Percentiles rank a stretch among this genome's conserved stretches.
phyloP scores from a whole-genome alignment of 306 rosid genomes.

The Quercus cerris region DNA sequence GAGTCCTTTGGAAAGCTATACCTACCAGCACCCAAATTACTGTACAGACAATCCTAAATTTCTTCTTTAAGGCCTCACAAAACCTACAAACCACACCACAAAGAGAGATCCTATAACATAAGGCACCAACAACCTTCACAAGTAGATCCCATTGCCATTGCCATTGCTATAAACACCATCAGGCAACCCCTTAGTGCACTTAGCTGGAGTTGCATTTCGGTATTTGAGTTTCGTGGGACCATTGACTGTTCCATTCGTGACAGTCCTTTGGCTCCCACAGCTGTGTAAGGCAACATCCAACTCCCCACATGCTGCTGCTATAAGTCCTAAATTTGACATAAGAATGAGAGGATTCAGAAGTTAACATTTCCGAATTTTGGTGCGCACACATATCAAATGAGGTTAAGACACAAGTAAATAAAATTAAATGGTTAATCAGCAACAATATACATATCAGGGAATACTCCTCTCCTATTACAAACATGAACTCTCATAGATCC shows the following conservation, averaged over 20 bases:
- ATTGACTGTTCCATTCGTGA: slow-evolving; percentile 34
- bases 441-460: no score
- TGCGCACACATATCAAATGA: no score
- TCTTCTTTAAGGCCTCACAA: slow-evolving; percentile 20
- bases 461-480: not conserved
- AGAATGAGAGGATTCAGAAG: not conserved
- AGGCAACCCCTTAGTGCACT: not conserved
- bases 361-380: not conserved
- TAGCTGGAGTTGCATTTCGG: slow-evolving; percentile 37
- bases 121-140: not conserved
- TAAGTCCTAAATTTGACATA: slow-evolving; percentile 53
- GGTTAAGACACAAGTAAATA: no score
- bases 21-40: no score
- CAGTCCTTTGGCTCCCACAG: slow-evolving; percentile 22
- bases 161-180: slow-evolving; percentile 30
- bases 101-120: not conserved
- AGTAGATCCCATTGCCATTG: slow-evolving; percentile 61
- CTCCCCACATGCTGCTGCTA: slow-evolving; percentile 74
- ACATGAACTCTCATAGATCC: no score
- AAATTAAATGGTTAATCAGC: no score
- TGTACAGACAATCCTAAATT: not conserved
- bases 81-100: not conserved
- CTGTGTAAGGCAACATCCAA: slow-evolving; percentile 45
- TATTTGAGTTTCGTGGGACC: slow-evolving; percentile 28
- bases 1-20: slow-evolving; percentile 30